These are phyloP conservation scores for Mimosa bimucronata DNA, from an alignment of 306 rosid species.

Conservation along the genomic window DNA sequence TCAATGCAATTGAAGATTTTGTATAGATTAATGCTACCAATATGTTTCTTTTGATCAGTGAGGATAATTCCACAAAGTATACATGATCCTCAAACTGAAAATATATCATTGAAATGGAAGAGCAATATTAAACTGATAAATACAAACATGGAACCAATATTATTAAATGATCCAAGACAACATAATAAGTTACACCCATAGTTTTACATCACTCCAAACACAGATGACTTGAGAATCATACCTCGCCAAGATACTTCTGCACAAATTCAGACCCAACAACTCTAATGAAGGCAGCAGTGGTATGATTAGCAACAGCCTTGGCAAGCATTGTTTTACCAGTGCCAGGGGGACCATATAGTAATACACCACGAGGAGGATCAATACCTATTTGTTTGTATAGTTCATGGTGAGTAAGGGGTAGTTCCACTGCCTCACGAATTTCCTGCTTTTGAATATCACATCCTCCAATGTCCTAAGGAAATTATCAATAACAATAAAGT, in stretches of 20 bases:
- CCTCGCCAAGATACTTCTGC: constrained; percentile 99
- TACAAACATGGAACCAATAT: constrained; percentile 12
- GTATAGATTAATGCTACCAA: constrained; percentile 15
- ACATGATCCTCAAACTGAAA: constrained; percentile 10
- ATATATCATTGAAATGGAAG: constrained; percentile 3
- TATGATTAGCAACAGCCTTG: constrained; percentile 97
- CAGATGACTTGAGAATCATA: constrained; percentile 43
- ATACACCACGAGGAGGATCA: constrained; percentile 99
- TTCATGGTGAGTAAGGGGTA: constrained; percentile 97
- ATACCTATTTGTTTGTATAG: constrained; percentile 97
- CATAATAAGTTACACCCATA: constrained; percentile 5
- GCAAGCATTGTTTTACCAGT: constrained; percentile 99
- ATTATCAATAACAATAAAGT: constrained; percentile 16
- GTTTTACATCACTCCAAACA: constrained; percentile 8
- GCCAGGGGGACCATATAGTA: constrained; percentile 98
- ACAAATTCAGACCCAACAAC: constrained; percentile 99
- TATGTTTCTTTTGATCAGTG: not conserved
- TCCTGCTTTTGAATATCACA: constrained; percentile 99
- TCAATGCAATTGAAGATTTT: constrained; percentile 5
- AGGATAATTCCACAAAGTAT: constrained; percentile 1
- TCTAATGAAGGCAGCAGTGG: constrained; percentile 99
- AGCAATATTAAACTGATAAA: not conserved
- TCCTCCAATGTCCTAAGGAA: constrained; percentile 88
- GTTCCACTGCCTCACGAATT: constrained; percentile 98
- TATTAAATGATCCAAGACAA: constrained; percentile 7